phyloP scores from a whole-genome alignment of 2,329 filamentous ascomycete genomes.

The Lasiodiplodia theobromae region DNA sequence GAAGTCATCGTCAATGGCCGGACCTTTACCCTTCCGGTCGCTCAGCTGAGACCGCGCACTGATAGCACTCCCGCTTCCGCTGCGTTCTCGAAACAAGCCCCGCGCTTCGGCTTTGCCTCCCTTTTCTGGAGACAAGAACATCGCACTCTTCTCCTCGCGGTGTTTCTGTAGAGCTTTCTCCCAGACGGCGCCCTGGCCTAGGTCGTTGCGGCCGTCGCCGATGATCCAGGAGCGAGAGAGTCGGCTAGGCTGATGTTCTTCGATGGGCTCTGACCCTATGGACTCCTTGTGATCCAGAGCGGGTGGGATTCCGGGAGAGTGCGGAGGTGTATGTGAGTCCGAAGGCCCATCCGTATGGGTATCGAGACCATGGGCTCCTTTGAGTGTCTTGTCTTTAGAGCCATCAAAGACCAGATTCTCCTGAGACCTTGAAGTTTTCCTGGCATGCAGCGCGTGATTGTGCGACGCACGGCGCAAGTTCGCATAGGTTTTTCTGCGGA shows the following conservation, averaged over 20 bases:
- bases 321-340: constrained; percentile 30
- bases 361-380: constrained; percentile 18
- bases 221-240: constrained; percentile 42
- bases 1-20: neutral
- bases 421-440: neutral
- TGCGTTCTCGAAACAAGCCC: constrained; percentile 20
- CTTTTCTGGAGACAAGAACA: constrained; percentile 44
- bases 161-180: constrained; percentile 46
- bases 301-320: neutral
- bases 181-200: constrained; percentile 42
- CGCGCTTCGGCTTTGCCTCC: constrained; percentile 34
- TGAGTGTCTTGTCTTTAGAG: constrained; percentile 27
- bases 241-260: constrained; percentile 33
- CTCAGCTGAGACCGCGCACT: constrained; percentile 13
- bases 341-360: constrained; percentile 36
- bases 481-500: constrained; percentile 44
- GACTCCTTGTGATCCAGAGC: neutral
- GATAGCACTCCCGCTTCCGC: constrained; percentile 10
- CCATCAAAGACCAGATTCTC: constrained; percentile 25
- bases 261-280: constrained; percentile 8
- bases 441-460: neutral
- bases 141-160: constrained; percentile 43
- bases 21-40: constrained; percentile 12
- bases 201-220: constrained; percentile 32
- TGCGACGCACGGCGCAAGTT: constrained; percentile 33